Evolutionary conservation across 495 filamentous ascomycete species (phyloP).

Genomic region (Talaromyces nanjingensis): DNA sequence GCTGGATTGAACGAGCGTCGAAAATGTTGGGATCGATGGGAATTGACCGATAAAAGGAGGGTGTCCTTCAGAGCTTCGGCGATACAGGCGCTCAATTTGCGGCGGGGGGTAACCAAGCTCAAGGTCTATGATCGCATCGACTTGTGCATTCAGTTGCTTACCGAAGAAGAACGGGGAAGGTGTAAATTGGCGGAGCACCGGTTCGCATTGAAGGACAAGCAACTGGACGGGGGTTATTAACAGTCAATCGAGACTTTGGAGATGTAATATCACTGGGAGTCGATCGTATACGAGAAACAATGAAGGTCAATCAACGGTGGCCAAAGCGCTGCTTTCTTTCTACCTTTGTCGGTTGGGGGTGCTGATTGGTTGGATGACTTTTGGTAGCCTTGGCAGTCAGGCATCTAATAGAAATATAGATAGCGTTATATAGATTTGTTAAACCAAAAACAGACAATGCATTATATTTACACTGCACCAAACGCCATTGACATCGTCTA

Average conservation of each 20-base stretch:
- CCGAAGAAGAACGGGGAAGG: neutral
- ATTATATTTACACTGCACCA: constrained; percentile 3
- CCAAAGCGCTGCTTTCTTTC: neutral
- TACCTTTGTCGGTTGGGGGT: neutral
- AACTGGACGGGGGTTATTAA: neutral
- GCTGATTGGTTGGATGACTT: neutral
- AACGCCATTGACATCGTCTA: neutral
- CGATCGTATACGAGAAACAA: neutral
- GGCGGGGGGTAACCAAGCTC: neutral
- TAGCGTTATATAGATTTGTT: too few relatives aligned
- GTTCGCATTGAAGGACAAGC: neutral
- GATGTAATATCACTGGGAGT: neutral
- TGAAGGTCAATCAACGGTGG: neutral
- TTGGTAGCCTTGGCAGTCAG: neutral
- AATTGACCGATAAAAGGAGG: neutral
- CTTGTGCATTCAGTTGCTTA: neutral
- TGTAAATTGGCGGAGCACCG: neutral
- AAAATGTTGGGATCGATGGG: neutral
- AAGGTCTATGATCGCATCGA: neutral
- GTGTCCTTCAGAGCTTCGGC: neutral
- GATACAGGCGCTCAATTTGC: neutral
- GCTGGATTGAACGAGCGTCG: neutral
- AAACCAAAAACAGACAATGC: neutral
- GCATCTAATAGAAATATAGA: neutral
- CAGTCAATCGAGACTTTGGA: neutral